phyloP scores from a whole-genome alignment of 495 filamentous ascomycete species.

The Aspergillus conjunctus region DNA sequence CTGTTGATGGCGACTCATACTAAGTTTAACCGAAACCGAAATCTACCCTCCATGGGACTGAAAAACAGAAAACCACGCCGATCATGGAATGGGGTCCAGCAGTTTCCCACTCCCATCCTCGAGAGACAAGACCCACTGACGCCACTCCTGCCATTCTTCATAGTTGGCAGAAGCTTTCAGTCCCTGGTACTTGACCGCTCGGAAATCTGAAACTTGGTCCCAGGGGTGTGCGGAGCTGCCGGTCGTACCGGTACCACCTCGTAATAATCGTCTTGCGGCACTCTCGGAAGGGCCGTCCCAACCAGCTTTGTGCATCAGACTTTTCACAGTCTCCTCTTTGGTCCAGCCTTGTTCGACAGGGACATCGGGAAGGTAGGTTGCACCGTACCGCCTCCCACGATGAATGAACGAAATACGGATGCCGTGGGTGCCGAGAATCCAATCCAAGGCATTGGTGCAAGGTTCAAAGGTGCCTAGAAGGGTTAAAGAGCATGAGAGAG shows the following conservation, averaged over 20 bases:
- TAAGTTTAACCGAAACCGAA: background rate
- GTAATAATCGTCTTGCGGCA: constrained; percentile 53
- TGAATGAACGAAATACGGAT: constrained; percentile 74
- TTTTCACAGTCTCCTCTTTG: constrained; percentile 87
- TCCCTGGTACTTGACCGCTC: constrained; percentile 80
- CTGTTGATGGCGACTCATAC: background rate
- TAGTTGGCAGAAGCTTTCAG: constrained; percentile 69
- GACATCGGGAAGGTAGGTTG: constrained; percentile 93
- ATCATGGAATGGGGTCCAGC: constrained; percentile 5
- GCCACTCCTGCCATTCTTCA: constrained; percentile 74
- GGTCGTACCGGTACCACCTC: constrained; percentile 29
- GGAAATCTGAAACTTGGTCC: constrained; percentile 70
- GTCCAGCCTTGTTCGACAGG: constrained; percentile 92
- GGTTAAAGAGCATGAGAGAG: constrained; percentile 70
- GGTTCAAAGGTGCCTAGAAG: constrained; percentile 77
- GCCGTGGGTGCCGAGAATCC: constrained; percentile 83
- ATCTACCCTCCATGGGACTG: background rate
- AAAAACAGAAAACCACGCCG: background rate
- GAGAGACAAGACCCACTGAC: constrained; percentile 64
- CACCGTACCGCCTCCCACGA: constrained; percentile 59
- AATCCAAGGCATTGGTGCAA: constrained; percentile 73
- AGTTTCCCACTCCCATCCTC: constrained; percentile 37
- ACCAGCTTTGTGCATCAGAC: constrained; percentile 91
- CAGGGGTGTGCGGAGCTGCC: constrained; percentile 51
- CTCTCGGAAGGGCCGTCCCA: constrained; percentile 57